A percentile compares a stretch with the other conserved stretches of the same genome.
These are phyloP conservation scores for Boechera stricta DNA, from an alignment of 345 rosid species.

Conservation along the genomic window DNA sequence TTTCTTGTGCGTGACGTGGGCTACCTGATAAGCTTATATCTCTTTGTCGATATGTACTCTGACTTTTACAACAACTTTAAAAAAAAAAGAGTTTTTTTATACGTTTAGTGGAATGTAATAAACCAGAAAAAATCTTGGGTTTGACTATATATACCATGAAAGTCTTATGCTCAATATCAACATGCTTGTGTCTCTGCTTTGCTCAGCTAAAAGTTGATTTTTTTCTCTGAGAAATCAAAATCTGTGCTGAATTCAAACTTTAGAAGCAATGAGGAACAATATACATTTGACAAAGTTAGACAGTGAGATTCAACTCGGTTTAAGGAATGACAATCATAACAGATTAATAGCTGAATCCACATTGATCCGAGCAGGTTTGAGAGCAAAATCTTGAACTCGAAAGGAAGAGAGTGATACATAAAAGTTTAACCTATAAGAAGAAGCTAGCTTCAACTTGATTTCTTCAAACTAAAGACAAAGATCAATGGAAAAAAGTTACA, in stretches of 20 bases:
- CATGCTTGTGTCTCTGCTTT: background rate
- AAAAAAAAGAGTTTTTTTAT: background rate
- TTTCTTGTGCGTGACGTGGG: too few relatives aligned
- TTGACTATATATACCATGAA: constrained; percentile 1
- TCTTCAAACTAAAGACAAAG: constrained; percentile 10
- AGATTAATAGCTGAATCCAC: background rate
- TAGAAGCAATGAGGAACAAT: background rate
- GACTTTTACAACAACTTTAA: background rate
- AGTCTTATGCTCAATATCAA: background rate
- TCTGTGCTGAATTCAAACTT: background rate
- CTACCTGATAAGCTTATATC: too few relatives aligned
- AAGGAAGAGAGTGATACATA: constrained; percentile 12
- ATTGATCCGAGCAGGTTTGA: background rate
- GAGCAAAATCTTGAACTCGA: constrained; percentile 17
- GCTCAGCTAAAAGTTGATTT: background rate
- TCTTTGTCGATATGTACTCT: too few relatives aligned
- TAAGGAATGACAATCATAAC: background rate
- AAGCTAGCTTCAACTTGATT: constrained; percentile 5
- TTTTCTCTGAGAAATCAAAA: background rate
- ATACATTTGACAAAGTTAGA: background rate
- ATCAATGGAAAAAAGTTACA: constrained; percentile 22
- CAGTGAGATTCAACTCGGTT: background rate
- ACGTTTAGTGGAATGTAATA: constrained; percentile 25
- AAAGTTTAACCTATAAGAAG: constrained; percentile 22
- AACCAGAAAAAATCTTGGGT: constrained; percentile 3